Conservation (phyloP, 148 eudicot genomes). For the Nepenthes gracilis region DNA sequence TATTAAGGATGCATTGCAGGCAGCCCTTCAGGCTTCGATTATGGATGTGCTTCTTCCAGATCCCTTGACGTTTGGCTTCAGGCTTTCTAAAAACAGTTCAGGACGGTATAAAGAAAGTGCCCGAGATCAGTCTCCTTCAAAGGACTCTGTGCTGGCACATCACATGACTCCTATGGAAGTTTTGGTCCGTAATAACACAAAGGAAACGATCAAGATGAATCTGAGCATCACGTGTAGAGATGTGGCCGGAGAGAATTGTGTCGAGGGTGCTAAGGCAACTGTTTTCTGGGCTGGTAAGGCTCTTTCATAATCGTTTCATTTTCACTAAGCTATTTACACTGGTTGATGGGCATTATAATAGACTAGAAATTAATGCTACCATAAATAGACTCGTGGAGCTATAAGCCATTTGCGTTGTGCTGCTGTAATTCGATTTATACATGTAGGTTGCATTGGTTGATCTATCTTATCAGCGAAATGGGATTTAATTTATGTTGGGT, state of each 20-base stretch:
- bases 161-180: constrained; percentile 86
- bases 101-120: constrained; percentile 7
- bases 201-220: constrained; percentile 60
- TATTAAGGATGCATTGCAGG: constrained; percentile 84
- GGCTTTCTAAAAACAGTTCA: constrained; percentile 33
- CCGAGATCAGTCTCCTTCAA: constrained; percentile 11
- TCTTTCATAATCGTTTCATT: no score
- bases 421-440: no score
- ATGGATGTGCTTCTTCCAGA: constrained; percentile 97
- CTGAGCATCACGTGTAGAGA: constrained; percentile 82
- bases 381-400: no score
- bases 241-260: constrained; percentile 93
- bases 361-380: no score
- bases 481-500: no score
- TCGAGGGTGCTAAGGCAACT: constrained; percentile 74
- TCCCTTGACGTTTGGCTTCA: constrained; percentile 89
- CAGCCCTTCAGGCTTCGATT: constrained; percentile 88
- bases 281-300: constrained; percentile 82
- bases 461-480: no score
- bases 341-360: no score
- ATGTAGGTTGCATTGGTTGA: no score
- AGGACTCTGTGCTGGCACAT: constrained; percentile 58
- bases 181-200: constrained; percentile 87
- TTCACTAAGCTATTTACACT: no score
- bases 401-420: no score